Percentiles rank a stretch among this genome's conserved stretches.
Evolutionary conservation across 192 early-diverging fungal species (phyloP).

Genomic region (Rhizophagus clarus): DNA sequence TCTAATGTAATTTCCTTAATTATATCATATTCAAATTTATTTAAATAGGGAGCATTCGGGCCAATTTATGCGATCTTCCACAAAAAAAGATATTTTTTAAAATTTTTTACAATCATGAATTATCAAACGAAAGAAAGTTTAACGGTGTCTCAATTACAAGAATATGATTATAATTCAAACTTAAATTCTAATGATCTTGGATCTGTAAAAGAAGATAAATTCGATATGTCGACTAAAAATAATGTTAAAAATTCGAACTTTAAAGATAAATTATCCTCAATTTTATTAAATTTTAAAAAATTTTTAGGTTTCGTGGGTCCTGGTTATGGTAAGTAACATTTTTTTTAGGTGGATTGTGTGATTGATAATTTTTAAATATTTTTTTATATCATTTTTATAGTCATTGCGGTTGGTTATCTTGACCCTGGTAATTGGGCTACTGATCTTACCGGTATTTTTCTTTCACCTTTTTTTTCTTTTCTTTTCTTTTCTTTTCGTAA

Average conservation of each 20-base stretch:
- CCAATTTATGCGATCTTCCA: no score
- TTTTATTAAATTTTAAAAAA: constrained; percentile 31
- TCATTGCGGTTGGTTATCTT: constrained; percentile 67
- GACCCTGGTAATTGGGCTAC: constrained; percentile 92
- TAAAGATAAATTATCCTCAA: not conserved
- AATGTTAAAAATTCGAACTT: not conserved
- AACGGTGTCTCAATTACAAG: not conserved
- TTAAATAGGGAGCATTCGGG: not conserved
- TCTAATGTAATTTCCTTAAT: no score
- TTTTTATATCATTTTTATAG: no score
- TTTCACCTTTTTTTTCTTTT: not conserved
- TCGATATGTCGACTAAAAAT: not conserved
- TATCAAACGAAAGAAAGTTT: not conserved
- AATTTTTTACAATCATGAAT: not conserved
- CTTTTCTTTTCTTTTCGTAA: not conserved
- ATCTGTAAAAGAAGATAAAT: not conserved
- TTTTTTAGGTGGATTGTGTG: no score
- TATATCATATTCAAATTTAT: not conserved
- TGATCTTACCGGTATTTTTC: constrained; percentile 55
- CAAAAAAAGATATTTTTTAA: no score
- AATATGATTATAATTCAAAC: not conserved
- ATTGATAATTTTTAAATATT: no score
- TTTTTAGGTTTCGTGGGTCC: constrained; percentile 50
- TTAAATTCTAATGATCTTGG: not conserved
- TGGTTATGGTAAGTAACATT: constrained; percentile 43